Base-by-base conservation (phyloP, 805 yeast genomes). In the Cyberlindnera suaveolens region DNA sequence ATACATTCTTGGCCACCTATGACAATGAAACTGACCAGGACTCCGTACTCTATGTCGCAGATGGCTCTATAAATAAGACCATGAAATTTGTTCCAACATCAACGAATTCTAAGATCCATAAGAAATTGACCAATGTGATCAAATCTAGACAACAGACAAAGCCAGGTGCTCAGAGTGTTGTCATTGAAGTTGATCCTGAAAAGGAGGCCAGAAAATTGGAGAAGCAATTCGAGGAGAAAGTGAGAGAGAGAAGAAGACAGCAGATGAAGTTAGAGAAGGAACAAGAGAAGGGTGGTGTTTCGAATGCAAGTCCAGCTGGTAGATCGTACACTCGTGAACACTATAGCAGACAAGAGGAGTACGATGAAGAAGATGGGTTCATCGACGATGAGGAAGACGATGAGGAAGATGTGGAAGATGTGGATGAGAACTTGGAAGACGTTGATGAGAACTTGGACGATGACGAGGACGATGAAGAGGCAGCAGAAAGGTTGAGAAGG, bases 71-170 rank as follows among this genome's bases (percentile, higher is more conserved):
- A 43, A 72, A 70, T 38, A 80, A 84, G 54, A 63, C 79, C 2
- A 74, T 87, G 56, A 83, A 82, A 60, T 77, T 93, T 43, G 77
- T 89, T 40, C 99, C 99, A 15, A 80, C 96, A 0, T 88, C 97
- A 0, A 87, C 95, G n/a, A 74, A 77, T 36, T 87, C 97, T 2
- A 75, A 77, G 41, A 83, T 95, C 3, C 98, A 91, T 62, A 74
- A 77, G 53, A 78, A 80, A 57, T 72, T 93, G 50, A 87, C 96
- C 3, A 75, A 75, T 48, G 86, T 88, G 3, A 78, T 84, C 7
- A 60, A 61, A 26, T 62, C 68, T 27, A 65, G 64, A 50, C 57
- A 61, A 43, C 61, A 58, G 26, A 51, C 54, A 14, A 64, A 60
- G 39, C 53, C 56, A 14, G 68, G 67, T 14, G 70, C 70, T 6